Conservation (phyloP, 148 eudicot genomes). For the Fagopyrum homotropicum region DNA sequence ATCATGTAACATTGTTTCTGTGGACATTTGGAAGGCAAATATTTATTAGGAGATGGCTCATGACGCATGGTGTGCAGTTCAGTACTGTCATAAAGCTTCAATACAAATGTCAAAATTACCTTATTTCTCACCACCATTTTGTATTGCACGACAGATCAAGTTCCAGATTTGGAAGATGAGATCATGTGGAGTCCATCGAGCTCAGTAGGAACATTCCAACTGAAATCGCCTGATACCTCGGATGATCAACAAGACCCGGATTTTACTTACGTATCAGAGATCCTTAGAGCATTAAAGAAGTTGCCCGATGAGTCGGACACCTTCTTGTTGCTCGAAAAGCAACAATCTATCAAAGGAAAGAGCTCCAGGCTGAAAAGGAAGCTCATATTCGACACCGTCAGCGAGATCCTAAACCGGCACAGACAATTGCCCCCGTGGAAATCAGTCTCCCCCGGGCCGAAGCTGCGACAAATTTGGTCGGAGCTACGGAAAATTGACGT, state of each 20-base stretch:
- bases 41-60: too few species aligned
- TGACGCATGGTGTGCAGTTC: too few species aligned
- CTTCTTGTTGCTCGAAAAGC: slow-evolving; percentile 56
- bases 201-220: slow-evolving; percentile 19
- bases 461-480: slow-evolving; percentile 41
- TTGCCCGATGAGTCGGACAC: slow-evolving; percentile 45
- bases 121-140: slow-evolving; percentile 8
- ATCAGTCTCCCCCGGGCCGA: slow-evolving; percentile 15
- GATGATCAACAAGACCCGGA: slow-evolving; percentile 36
- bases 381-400: slow-evolving; percentile 49
- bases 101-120: background rate
- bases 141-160: slow-evolving; percentile 28
- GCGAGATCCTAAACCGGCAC: slow-evolving; percentile 53
- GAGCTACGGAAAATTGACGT: slow-evolving; percentile 53
- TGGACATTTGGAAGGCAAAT: too few species aligned
- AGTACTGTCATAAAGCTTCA: too few species aligned
- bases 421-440: slow-evolving; percentile 71
- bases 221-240: slow-evolving; percentile 24
- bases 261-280: slow-evolving; percentile 57
- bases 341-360: slow-evolving; percentile 41
- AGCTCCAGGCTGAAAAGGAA: slow-evolving; percentile 33
- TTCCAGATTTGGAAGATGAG: slow-evolving; percentile 58
- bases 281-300: slow-evolving; percentile 50
- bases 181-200: slow-evolving; percentile 55
- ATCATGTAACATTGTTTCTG: too few species aligned